Evolutionary conservation across 495 filamentous ascomycete genomes (phyloP).

Genomic region (Tuber aestivum): DNA sequence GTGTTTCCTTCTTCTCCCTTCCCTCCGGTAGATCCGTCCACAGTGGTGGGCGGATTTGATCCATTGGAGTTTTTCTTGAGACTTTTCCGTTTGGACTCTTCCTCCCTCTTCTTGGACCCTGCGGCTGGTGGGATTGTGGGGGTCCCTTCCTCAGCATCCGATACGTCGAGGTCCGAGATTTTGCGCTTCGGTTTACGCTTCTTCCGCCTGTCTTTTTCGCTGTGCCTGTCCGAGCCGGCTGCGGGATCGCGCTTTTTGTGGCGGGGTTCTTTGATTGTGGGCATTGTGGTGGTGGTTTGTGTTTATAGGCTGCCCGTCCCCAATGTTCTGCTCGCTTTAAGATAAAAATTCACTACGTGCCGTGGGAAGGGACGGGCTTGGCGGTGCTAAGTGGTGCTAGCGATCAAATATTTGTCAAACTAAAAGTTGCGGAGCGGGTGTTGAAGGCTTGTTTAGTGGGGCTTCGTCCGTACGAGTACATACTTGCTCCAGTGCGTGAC

Average conservation of each 20-base stretch:
- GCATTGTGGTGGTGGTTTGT: constrained; percentile 5
- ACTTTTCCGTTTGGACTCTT: constrained; percentile 29
- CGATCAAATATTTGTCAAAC: too few relatives aligned
- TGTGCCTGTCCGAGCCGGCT: constrained; percentile 12
- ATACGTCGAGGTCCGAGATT: neutral
- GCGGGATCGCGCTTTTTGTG: constrained; percentile 27
- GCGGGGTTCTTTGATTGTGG: constrained; percentile 18
- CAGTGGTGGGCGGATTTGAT: constrained; percentile 21
- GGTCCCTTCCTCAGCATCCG: neutral
- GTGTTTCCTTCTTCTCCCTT: constrained; percentile 37
- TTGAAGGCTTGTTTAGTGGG: neutral
- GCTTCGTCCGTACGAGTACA: too few relatives aligned
- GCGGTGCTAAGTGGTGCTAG: neutral
- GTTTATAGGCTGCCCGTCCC: neutral
- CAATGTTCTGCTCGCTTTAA: neutral
- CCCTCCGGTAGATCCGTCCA: constrained; percentile 25
- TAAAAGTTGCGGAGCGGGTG: neutral
- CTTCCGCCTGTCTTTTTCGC: constrained; percentile 30
- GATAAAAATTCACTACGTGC: neutral
- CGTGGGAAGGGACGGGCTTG: neutral
- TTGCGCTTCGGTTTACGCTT: constrained; percentile 15
- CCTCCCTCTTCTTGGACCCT: constrained; percentile 41
- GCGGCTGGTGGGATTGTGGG: neutral
- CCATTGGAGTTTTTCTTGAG: constrained; percentile 35
- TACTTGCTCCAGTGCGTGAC: too few relatives aligned